Conservation (phyloP, 179 eudicot genomes). For the Silene vulgaris region DNA sequence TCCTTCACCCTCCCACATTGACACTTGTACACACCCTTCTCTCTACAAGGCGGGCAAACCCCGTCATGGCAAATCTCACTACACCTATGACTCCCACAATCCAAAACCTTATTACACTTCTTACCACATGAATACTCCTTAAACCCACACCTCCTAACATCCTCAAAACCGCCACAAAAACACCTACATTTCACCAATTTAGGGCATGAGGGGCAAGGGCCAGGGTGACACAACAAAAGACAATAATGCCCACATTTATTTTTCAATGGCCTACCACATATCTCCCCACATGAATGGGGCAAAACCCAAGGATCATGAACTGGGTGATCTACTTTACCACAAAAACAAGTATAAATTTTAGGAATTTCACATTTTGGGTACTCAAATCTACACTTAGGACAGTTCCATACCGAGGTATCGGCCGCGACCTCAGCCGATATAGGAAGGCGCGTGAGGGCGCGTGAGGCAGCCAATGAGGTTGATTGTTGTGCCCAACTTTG, state of each 20-base stretch:
- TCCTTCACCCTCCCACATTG: conserved; percentile 68
- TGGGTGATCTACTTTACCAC: conserved; percentile 71
- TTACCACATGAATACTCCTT: conserved; percentile 80
- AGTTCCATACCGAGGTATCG: conserved; percentile 55
- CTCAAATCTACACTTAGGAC: conserved; percentile 82
- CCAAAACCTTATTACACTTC: conserved; percentile 47
- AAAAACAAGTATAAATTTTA: conserved; percentile 65
- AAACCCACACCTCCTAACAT: conserved; percentile 79
- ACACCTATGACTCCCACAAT: conserved; percentile 67
- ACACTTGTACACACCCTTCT: conserved; percentile 57
- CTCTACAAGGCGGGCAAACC: conserved; percentile 68
- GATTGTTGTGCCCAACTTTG: conserved; percentile 91
- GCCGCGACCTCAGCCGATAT: conserved; percentile 40
- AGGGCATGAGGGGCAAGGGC: conserved; percentile 94
- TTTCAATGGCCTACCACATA: conserved; percentile 61
- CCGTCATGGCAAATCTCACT: conserved; percentile 77
- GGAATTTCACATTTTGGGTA: conserved; percentile 65
- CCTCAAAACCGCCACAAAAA: conserved; percentile 67
- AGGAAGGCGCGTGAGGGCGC: conserved; percentile 68
- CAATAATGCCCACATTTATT: conserved; percentile 78
- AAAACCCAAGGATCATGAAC: conserved; percentile 81
- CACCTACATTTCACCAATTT: conserved; percentile 63
- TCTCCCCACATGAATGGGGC: conserved; percentile 94
- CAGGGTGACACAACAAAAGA: conserved; percentile 86
- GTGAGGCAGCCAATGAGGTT: conserved; percentile 48